phyloP scores from a whole-genome alignment of 2,329 filamentous ascomycete genomes.

The Claviceps citrina region DNA sequence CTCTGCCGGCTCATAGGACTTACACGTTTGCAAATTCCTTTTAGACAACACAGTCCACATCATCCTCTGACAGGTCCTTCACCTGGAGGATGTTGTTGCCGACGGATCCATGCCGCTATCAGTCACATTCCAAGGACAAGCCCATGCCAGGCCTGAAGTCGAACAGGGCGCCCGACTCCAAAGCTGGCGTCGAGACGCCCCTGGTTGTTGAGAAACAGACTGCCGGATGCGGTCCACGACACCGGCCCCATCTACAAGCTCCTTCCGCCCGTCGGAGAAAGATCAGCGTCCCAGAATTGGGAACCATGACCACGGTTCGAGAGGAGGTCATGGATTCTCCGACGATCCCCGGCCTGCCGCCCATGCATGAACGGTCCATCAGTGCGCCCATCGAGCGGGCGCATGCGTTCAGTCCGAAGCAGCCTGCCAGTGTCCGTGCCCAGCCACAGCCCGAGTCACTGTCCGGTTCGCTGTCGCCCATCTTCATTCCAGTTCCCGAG shows the following conservation, averaged over 20 bases:
- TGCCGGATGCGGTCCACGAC: constrained; percentile 14
- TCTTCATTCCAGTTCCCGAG: constrained; percentile 33
- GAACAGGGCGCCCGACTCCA: constrained; percentile 32
- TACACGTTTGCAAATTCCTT: constrained; percentile 4
- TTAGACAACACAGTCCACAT: constrained; percentile 3
- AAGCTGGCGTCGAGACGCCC: constrained; percentile 31
- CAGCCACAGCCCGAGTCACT: constrained; percentile 11
- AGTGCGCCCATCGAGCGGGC: constrained; percentile 34
- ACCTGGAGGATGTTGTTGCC: constrained; percentile 48
- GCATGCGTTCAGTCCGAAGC: constrained; percentile 9
- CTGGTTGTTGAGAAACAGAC: constrained; percentile 24
- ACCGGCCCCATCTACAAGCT: constrained; percentile 20
- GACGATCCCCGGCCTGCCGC: constrained; percentile 49
- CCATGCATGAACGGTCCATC: constrained; percentile 48
- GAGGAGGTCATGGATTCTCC: constrained; percentile 55
- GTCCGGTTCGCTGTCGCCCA: constrained; percentile 31
- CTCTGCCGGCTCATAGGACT: neutral
- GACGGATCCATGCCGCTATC: constrained; percentile 40
- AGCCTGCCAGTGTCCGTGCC: constrained; percentile 29
- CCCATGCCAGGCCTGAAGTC: constrained; percentile 25
- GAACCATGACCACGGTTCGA: constrained; percentile 54
- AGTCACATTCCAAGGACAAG: constrained; percentile 42
- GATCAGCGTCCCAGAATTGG: constrained; percentile 47
- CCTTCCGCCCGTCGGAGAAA: constrained; percentile 43
- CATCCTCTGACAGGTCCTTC: constrained; percentile 29